Evolutionary conservation across 352 stramenopile genomes (phyloP).

Genomic region (Globisporangium perplexum): DNA sequence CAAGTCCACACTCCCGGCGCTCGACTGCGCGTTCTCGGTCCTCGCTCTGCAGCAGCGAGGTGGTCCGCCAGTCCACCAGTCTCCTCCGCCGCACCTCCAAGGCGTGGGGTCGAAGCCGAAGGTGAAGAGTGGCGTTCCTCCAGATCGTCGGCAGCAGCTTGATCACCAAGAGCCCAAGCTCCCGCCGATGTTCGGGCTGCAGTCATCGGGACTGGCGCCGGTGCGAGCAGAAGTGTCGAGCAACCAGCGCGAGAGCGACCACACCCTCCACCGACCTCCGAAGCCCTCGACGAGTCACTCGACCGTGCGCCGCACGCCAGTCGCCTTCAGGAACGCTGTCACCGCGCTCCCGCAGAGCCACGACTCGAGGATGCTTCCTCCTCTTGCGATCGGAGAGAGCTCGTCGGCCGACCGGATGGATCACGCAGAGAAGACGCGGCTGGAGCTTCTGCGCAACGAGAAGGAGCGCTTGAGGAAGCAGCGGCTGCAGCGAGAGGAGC

Average conservation of each 20-base stretch:
- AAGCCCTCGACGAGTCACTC: conserved; percentile 8
- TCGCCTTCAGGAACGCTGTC: background rate
- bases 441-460: conserved; percentile 30
- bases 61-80: background rate
- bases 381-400: conserved; percentile 12
- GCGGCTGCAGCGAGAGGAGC: conserved; percentile 29
- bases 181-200: conserved; percentile 6
- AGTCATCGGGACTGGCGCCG: conserved; percentile 3
- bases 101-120: background rate
- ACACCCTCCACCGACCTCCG: background rate
- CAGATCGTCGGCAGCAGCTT: background rate
- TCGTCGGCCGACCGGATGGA: conserved; percentile 22
- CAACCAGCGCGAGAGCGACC: background rate
- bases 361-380: conserved; percentile 1
- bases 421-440: conserved; percentile 34
- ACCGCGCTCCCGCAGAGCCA: conserved; percentile 1
- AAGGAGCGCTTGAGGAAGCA: conserved; percentile 45
- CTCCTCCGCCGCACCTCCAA: background rate
- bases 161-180: conserved; percentile 3
- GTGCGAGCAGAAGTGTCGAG: background rate
- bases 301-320: background rate
- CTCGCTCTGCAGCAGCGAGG: conserved; percentile 14
- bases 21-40: conserved; percentile 12
- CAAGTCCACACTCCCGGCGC: background rate
- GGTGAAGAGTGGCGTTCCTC: background rate